These are phyloP conservation scores for Arthrobotrys iridis DNA, from an alignment of 2,329 filamentous ascomycete species.

Conservation along the genomic window DNA sequence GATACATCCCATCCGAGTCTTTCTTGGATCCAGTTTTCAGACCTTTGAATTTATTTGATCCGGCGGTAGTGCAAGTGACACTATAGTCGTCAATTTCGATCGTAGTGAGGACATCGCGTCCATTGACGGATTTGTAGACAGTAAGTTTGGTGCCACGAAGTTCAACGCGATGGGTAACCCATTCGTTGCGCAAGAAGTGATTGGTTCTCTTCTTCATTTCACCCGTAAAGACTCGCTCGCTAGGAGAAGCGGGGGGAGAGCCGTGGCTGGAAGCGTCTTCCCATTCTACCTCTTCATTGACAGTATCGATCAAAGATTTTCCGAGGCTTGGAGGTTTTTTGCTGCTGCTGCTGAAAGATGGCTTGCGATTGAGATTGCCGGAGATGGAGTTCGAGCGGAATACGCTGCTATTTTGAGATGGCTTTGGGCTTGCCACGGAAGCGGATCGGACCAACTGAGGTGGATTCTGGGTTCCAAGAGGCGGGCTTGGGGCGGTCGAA, in stretches of 20 bases:
- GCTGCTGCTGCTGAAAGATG: slow-evolving; percentile 8
- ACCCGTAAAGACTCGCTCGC: slow-evolving; percentile 76
- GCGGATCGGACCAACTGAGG: slow-evolving; percentile 42
- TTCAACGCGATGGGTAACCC: slow-evolving; percentile 90
- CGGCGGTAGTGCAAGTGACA: slow-evolving; percentile 81
- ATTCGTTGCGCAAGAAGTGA: slow-evolving; percentile 89
- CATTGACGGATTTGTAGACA: slow-evolving; percentile 71
- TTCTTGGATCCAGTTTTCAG: slow-evolving; percentile 72
- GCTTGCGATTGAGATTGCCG: slow-evolving; percentile 24
- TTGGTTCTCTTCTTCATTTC: slow-evolving; percentile 96
- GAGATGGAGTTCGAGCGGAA: slow-evolving; percentile 42
- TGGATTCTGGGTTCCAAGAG: slow-evolving; percentile 43
- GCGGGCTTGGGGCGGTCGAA: slow-evolving; percentile 38
- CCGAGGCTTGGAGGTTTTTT: slow-evolving; percentile 52
- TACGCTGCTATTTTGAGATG: slow-evolving; percentile 14
- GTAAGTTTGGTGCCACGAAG: slow-evolving; percentile 78
- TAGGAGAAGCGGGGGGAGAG: slow-evolving; percentile 55
- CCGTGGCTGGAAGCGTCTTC: slow-evolving; percentile 56
- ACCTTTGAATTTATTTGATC: slow-evolving; percentile 82
- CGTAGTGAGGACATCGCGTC: slow-evolving; percentile 37
- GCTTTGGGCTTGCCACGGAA: slow-evolving; percentile 34
- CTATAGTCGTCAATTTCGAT: slow-evolving; percentile 88
- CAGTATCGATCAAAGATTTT: slow-evolving; percentile 55
- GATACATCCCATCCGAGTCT: slow-evolving; percentile 74
- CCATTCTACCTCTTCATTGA: slow-evolving; percentile 59